Base-by-base conservation (phyloP, 2,329 filamentous ascomycete genomes). In the Xylariales sp. region DNA sequence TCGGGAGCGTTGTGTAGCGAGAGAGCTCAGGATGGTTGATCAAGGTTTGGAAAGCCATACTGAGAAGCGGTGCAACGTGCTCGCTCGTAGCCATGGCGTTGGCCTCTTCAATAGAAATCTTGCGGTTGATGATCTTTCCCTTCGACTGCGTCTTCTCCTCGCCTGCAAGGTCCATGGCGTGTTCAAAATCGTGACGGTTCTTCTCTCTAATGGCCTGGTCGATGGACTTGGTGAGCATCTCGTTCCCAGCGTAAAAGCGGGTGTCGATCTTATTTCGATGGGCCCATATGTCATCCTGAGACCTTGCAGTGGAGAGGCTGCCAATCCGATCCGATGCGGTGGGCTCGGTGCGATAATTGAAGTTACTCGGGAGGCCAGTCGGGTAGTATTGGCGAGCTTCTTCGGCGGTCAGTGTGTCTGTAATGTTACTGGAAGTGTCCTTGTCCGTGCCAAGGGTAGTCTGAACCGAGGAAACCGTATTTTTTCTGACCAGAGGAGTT, bases 51-150 rank as follows among this genome's bases (percentile, higher is more conserved):
- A 67, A 62, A 3, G 59, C 56, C 62, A 72, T 63, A 36, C 61
- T 65, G 8, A 76, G 40, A 9, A 75, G 56, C 2, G 69, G 67
- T 10, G 57, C 52, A 9, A 62, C 58, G 39, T 71, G 64, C 36
- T 71, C 64, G 2, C 57, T 47, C 3, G 57, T 55, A 4, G 65
- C 54, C 46, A 65, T 64, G 5, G 42, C 42, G 44, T 64, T 66
- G 21, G 63, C 66, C 25, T 70, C 59, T 2, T 59, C 52, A n/a
- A 68, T 45, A n/a, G 49, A 51, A 11, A 71, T 54, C 24, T 49
- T 45, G 3, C 42, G 52, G 24, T 61, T 59, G 29, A 40, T n/a
- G 4, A 52, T 27, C 21, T 51, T 56, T 10, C 42, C 44, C 7
- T 47, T 44, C 6, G 40, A 35, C 15, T 43, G 47, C 16, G 47